Percentiles rank a stretch among this genome's conserved stretches.
Evolutionary conservation across 2,329 filamentous ascomycete genomes (phyloP).

Genomic region (Cladophialophora exuberans): DNA sequence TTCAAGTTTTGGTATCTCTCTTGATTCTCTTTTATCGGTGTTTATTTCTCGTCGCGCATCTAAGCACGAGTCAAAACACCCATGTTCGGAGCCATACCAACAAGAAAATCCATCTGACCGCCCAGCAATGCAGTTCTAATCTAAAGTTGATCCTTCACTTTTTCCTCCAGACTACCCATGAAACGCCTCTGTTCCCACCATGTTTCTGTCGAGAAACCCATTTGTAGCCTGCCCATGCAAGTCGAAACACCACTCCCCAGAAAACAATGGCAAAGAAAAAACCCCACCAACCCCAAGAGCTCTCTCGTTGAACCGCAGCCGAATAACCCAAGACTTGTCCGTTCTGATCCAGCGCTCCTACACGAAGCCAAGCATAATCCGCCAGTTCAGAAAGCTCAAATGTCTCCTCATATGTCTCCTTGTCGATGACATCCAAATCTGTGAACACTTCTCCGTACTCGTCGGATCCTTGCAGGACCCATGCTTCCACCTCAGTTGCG

Average conservation of each 20-base stretch:
- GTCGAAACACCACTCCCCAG: conserved; percentile 6
- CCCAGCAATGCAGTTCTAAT: no score
- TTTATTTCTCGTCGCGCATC: no score
- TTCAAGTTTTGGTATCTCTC: no score
- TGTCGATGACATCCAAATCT: conserved; percentile 26
- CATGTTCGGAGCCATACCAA: no score
- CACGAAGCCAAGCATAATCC: conserved; percentile 20
- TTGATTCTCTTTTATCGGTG: no score
- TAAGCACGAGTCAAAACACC: no score
- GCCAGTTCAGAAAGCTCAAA: conserved; percentile 18
- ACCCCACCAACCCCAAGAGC: conserved; percentile 13
- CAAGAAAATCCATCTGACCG: no score
- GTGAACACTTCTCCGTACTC: conserved; percentile 15
- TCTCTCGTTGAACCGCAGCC: conserved; percentile 9
- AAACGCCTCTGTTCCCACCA: conserved; percentile 1
- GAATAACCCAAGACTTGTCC: conserved; percentile 19
- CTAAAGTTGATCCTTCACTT: no score
- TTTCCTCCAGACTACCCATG: conserved; percentile 14
- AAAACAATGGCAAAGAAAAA: conserved; percentile 8
- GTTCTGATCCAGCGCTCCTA: conserved; percentile 20
- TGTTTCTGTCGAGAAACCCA: conserved; percentile 5
- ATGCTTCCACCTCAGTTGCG: conserved; percentile 43
- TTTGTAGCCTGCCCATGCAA: conserved; percentile 12
- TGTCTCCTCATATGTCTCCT: conserved; percentile 25
- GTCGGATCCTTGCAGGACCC: conserved; percentile 24